Evolutionary conservation across 192 early-diverging fungal genomes (phyloP).

Genomic region (Dimargaris verticillata): DNA sequence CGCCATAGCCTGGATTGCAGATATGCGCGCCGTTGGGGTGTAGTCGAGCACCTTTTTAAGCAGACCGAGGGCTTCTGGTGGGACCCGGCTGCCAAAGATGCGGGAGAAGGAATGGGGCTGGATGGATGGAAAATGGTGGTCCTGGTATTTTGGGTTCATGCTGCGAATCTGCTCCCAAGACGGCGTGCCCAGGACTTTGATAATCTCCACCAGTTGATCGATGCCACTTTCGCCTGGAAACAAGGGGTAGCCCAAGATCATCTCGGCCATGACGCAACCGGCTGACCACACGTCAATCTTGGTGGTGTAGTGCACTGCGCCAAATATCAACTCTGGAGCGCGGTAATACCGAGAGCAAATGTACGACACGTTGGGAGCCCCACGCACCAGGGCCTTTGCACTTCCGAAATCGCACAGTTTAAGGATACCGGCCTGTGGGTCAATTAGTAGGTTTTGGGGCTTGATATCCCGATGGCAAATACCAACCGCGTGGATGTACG

Average conservation of each 20-base stretch:
- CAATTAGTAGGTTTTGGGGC: conserved; percentile 86
- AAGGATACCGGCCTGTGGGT: conserved; percentile 73
- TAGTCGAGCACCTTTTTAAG: too few relatives aligned
- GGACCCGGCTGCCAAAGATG: too few relatives aligned
- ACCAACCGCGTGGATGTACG: conserved; percentile 92
- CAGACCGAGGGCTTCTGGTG: too few relatives aligned
- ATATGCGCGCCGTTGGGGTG: too few relatives aligned
- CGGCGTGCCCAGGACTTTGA: conserved; percentile 81
- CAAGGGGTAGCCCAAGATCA: conserved; percentile 73
- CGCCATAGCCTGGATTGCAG: too few relatives aligned
- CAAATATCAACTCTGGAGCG: conserved; percentile 77
- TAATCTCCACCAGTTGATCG: conserved; percentile 81
- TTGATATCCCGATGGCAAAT: conserved; percentile 89
- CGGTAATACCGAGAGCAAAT: conserved; percentile 80
- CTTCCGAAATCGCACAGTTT: conserved; percentile 91
- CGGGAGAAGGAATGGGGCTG: too few relatives aligned
- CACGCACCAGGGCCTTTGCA: conserved; percentile 92
- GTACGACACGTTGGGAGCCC: conserved; percentile 73
- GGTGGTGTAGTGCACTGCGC: conserved; percentile 71
- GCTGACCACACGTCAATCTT: conserved; percentile 80
- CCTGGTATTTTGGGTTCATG: conserved; percentile 76
- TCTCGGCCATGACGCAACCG: conserved; percentile 82
- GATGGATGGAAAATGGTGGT: too few relatives aligned
- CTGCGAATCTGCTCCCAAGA: conserved; percentile 63
- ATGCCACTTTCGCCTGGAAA: conserved; percentile 78